phyloP scores from a whole-genome alignment of 257 asterid genomes.

The Penstemon eatonii region DNA sequence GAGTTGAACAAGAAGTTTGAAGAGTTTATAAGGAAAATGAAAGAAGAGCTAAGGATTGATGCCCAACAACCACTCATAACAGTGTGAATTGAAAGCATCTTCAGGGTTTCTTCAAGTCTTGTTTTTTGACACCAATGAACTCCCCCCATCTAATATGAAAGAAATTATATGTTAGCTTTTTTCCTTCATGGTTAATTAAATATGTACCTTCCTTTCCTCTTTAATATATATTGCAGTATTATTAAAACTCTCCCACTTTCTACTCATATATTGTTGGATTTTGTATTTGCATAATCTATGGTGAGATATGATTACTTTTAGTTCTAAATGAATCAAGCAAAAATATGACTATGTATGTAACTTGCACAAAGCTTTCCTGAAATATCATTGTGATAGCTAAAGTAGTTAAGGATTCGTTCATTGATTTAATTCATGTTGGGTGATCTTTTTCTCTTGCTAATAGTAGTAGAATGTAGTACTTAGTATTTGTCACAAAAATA shows the following conservation, averaged over 20 bases:
- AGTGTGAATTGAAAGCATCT: background rate
- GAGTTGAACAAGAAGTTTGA: slow-evolving; percentile 45
- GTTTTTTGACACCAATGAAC: background rate
- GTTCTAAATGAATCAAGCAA: background rate
- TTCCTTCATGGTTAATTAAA: background rate
- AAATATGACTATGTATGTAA: too few species aligned
- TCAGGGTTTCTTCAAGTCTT: background rate
- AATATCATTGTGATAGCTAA: too few species aligned
- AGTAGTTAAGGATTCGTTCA: too few species aligned
- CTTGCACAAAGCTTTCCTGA: too few species aligned
- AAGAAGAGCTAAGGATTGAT: slow-evolving; percentile 45
- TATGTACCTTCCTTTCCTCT: background rate
- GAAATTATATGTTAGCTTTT: background rate
- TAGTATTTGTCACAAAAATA: too few species aligned
- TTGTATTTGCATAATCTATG: background rate
- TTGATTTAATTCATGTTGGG: too few species aligned
- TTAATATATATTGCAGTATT: background rate
- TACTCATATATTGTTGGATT: too few species aligned
- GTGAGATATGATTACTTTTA: background rate
- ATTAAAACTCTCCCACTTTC: background rate
- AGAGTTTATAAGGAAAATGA: slow-evolving; percentile 49
- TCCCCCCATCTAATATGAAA: too few species aligned
- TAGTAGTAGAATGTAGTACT: too few species aligned
- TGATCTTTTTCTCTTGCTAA: too few species aligned
- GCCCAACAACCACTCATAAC: slow-evolving; percentile 35